Evolutionary conservation across 176 grass and related monocot species (phyloP).

Genomic region (Hsuehochloa calcarea): DNA sequence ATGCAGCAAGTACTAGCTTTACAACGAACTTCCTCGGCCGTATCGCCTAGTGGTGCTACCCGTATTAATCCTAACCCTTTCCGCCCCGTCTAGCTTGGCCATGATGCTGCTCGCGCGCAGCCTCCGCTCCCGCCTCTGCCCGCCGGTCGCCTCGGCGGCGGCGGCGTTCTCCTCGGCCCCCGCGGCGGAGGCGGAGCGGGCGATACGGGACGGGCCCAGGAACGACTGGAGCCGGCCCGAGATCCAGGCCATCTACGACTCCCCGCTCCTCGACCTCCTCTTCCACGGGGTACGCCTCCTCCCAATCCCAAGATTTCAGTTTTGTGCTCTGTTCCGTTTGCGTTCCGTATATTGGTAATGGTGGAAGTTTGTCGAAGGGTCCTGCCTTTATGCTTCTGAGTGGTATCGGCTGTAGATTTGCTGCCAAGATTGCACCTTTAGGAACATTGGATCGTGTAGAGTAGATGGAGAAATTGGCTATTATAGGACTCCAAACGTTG

Average conservation of each 20-base stretch:
- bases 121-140: conserved; percentile 49
- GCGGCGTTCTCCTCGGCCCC: conserved; percentile 29
- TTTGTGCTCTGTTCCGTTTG: neutral
- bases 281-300: conserved; percentile 68
- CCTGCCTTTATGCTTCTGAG: neutral
- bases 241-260: conserved; percentile 90
- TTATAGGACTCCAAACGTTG: no score
- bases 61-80: neutral
- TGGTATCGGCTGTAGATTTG: neutral
- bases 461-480: no score
- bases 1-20: no score
- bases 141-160: neutral
- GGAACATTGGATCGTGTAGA: neutral
- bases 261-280: conserved; percentile 88
- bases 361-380: neutral
- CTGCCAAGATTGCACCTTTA: neutral
- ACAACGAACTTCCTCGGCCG: conserved; percentile 26
- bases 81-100: neutral
- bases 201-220: conserved; percentile 67
- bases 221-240: conserved; percentile 79
- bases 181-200: conserved; percentile 59
- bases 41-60: conserved; percentile 37
- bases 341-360: neutral
- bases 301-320: neutral
- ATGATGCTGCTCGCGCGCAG: conserved; percentile 65